Conservation (phyloP, 106 monocot genomes). For the Dioscorea dumetorum region DNA sequence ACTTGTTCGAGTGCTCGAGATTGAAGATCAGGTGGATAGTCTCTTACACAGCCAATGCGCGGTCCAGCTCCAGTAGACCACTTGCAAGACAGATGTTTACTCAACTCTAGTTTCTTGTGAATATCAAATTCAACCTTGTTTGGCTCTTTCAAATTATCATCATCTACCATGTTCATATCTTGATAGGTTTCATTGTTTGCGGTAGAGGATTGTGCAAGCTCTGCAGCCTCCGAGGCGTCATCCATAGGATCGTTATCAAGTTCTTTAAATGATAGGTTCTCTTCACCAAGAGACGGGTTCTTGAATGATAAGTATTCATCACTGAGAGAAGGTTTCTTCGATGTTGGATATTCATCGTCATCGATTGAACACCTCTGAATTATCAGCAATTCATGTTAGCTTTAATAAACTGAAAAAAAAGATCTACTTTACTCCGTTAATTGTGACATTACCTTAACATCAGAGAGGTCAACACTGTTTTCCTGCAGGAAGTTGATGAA, state of each 20-base stretch:
- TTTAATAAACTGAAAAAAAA: not conserved
- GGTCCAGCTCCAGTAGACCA: conserved; percentile 73
- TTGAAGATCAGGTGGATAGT: conserved; percentile 74
- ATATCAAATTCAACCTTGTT: conserved; percentile 1
- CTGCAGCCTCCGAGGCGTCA: not conserved
- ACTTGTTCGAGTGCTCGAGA: conserved; percentile 81
- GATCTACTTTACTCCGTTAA: too few species aligned
- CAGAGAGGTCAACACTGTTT: conserved; percentile 53
- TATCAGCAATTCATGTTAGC: not conserved
- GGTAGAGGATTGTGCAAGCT: not conserved
- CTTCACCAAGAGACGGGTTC: conserved; percentile 1
- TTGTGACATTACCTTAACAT: conserved; percentile 60
- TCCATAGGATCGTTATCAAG: not conserved
- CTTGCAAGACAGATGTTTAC: conserved; percentile 30
- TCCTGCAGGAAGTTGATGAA: conserved; percentile 62
- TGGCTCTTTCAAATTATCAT: not conserved
- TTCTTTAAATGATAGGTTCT: conserved; percentile 19
- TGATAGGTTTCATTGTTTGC: conserved; percentile 3
- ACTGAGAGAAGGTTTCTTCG: not conserved
- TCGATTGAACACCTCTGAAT: conserved; percentile 8
- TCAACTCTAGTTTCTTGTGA: not conserved
- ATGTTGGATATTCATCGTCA: conserved; percentile 11
- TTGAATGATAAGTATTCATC: conserved; percentile 21
- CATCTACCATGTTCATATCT: conserved; percentile 15
- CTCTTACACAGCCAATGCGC: conserved; percentile 73